Conservation (phyloP, 2,329 filamentous ascomycete species). For the Dactylellina drechsleri region DNA sequence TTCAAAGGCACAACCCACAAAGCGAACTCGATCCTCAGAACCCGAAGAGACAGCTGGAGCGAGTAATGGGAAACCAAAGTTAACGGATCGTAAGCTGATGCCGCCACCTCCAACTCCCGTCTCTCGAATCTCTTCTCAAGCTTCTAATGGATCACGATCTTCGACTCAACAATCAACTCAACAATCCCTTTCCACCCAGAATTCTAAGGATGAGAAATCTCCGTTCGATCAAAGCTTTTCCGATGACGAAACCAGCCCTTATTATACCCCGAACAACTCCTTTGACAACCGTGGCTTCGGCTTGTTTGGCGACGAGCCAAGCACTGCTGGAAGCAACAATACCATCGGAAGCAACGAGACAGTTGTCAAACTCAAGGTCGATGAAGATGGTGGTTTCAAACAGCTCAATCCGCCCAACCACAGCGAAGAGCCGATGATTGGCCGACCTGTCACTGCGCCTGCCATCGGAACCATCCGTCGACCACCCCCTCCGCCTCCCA, state of each 20-base stretch:
- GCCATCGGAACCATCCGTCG: neutral
- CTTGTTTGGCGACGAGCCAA: neutral
- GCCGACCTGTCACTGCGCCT: constrained; percentile 14
- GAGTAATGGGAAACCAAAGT: constrained; percentile 14
- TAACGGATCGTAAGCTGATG: constrained; percentile 47
- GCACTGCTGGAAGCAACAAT: too few relatives aligned
- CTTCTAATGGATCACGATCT: constrained; percentile 20
- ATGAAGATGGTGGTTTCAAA: neutral
- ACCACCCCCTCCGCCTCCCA: constrained; percentile 23
- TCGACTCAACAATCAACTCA: constrained; percentile 12
- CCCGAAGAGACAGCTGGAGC: constrained; percentile 12
- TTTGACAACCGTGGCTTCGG: constrained; percentile 7
- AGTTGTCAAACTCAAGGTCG: neutral
- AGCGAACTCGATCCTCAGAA: constrained; percentile 41
- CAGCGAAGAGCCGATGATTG: constrained; percentile 37
- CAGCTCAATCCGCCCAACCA: neutral
- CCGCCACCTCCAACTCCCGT: constrained; percentile 42
- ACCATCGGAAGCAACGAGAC: too few relatives aligned
- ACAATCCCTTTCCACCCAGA: neutral
- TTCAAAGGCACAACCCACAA: constrained; percentile 20
- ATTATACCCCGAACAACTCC: constrained; percentile 17
- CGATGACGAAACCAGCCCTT: constrained; percentile 14
- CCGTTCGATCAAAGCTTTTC: constrained; percentile 20
- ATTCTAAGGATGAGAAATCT: neutral
- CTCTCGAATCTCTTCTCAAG: constrained; percentile 5